Conservation (phyloP, 495 filamentous ascomycete genomes). For the Xylaria palmicola region DNA sequence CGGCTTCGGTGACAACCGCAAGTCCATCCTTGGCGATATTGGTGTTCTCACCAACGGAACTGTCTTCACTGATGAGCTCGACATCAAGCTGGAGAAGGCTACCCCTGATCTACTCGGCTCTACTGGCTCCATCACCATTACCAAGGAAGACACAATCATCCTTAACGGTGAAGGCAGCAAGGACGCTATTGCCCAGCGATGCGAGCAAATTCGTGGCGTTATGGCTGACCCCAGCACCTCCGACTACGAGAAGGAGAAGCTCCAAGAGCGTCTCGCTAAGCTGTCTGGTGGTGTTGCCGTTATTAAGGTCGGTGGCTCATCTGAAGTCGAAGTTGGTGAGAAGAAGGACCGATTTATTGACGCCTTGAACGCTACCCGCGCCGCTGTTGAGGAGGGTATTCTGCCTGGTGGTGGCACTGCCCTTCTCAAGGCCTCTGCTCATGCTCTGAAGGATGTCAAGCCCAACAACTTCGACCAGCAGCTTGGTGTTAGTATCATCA, state of each 20-base stretch:
- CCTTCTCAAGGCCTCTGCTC: constrained; percentile 92
- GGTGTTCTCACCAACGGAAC: constrained; percentile 93
- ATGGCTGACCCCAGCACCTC: constrained; percentile 90
- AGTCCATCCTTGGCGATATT: constrained; percentile 96
- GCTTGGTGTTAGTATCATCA: constrained; percentile 95
- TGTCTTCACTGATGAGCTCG: constrained; percentile 97
- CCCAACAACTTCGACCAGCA: constrained; percentile 96
- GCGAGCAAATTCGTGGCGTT: constrained; percentile 97
- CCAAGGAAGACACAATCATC: constrained; percentile 99
- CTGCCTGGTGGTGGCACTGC: constrained; percentile 97
- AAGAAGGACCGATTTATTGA: constrained; percentile 99
- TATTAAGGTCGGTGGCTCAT: constrained; percentile 97
- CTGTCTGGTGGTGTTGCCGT: constrained; percentile 98
- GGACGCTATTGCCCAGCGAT: constrained; percentile 89
- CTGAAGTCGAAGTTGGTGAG: constrained; percentile 97
- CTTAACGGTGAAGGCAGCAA: constrained; percentile 97
- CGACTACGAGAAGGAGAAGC: constrained; percentile 99
- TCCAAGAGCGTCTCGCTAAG: constrained; percentile 98
- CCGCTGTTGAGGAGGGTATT: constrained; percentile 98
- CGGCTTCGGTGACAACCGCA: constrained; percentile 99
- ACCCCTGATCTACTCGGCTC: constrained; percentile 94
- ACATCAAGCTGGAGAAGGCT: constrained; percentile 97
- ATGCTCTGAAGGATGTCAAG: constrained; percentile 80
- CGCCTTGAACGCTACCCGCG: constrained; percentile 95
- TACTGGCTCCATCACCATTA: constrained; percentile 97